phyloP scores from a whole-genome alignment of 805 yeast genomes.

The Wickerhamiella occidentalis region DNA sequence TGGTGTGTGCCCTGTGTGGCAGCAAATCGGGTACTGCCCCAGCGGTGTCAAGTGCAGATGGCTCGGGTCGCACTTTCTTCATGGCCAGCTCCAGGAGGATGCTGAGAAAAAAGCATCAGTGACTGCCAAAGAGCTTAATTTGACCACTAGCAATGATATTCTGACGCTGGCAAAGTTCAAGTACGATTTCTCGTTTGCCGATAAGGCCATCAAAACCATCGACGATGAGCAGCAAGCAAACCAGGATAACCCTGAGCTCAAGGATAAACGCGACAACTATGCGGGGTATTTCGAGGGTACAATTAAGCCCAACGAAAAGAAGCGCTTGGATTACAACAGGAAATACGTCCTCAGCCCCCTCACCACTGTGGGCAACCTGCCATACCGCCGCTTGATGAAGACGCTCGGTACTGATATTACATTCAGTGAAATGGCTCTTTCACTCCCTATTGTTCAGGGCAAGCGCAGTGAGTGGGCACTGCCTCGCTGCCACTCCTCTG shows the following conservation, averaged over 20 bases:
- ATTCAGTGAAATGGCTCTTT: conserved; percentile 88
- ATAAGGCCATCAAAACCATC: conserved; percentile 38
- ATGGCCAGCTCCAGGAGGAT: conserved; percentile 34
- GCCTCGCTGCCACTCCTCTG: conserved; percentile 74
- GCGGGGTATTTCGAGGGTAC: conserved; percentile 64
- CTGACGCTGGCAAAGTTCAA: conserved; percentile 34
- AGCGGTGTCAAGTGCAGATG: conserved; percentile 89
- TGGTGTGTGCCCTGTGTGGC: conserved; percentile 75
- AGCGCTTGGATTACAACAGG: conserved; percentile 47
- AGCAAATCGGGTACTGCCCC: conserved; percentile 79
- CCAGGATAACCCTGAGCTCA: conserved; percentile 21
- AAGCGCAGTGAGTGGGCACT: conserved; percentile 95
- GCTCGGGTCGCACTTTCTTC: conserved; percentile 54
- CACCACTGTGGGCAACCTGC: conserved; percentile 95
- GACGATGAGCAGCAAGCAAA: conserved; percentile 26
- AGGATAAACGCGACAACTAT: conserved; percentile 20
- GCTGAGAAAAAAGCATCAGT: conserved; percentile 30
- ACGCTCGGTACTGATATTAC: conserved; percentile 85
- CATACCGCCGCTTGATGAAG: conserved; percentile 87
- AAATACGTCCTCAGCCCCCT: conserved; percentile 90
- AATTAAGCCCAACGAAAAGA: conserved; percentile 71
- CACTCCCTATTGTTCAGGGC: conserved; percentile 78
- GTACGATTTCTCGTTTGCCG: conserved; percentile 42
- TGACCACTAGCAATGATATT: conserved; percentile 29
- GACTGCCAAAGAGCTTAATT: conserved; percentile 50